phyloP scores from a whole-genome alignment of 768 basidiomycete genomes.

The Punctularia strigosozonata region DNA sequence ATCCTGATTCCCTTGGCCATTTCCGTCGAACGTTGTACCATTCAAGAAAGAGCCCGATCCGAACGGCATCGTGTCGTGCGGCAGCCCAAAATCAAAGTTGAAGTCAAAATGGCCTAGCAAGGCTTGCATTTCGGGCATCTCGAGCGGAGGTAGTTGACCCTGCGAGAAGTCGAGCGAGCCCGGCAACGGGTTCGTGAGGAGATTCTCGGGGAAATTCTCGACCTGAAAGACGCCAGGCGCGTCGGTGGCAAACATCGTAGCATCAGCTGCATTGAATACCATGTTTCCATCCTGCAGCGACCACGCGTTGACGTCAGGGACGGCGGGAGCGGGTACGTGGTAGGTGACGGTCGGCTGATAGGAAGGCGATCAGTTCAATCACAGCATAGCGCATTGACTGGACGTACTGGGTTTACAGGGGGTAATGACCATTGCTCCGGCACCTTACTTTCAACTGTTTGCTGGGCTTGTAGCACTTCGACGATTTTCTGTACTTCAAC shows the following conservation, averaged over 20 bases:
- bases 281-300: neutral
- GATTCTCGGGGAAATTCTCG: neutral
- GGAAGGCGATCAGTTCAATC: neutral
- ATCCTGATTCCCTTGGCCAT: too few species aligned
- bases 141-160: too few species aligned
- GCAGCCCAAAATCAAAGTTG: too few species aligned
- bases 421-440: too few species aligned
- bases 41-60: neutral
- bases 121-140: too few species aligned
- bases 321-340: neutral
- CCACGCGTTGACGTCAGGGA: neutral
- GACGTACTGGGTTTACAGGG: neutral
- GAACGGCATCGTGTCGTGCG: too few species aligned
- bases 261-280: neutral
- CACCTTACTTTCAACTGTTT: too few species aligned
- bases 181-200: neutral
- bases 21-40: neutral
- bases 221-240: neutral
- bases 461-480: too few species aligned
- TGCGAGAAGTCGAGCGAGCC: neutral
- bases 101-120: too few species aligned
- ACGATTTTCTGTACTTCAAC: too few species aligned
- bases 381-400: neutral
- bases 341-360: neutral
- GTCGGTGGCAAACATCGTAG: neutral